These are phyloP conservation scores for Panaeolus cyanescens DNA, from an alignment of 768 basidiomycete genomes.

Conservation along the genomic window DNA sequence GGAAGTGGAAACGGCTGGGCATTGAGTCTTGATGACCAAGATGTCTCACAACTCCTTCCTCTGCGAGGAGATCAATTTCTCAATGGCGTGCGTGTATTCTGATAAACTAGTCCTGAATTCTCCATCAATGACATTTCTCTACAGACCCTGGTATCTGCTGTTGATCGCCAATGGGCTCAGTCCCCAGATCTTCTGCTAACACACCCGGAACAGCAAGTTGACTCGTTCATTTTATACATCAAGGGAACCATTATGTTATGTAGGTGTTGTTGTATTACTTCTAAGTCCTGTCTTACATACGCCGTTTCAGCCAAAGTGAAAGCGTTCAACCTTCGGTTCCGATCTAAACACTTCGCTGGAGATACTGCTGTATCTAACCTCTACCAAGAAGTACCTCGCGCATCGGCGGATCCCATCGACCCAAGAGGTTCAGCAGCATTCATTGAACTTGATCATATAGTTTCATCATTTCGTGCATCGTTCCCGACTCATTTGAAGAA, in stretches of 20 bases:
- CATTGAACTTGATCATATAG: constrained; percentile 58
- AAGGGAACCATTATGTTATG: constrained; percentile 70
- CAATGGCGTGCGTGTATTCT: constrained; percentile 54
- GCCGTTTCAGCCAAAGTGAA: constrained; percentile 48
- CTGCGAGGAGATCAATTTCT: constrained; percentile 61
- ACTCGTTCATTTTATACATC: constrained; percentile 72
- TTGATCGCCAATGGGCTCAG: constrained; percentile 70
- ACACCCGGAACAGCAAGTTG: constrained; percentile 64
- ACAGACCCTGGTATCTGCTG: constrained; percentile 48
- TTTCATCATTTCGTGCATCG: constrained; percentile 58
- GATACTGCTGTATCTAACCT: constrained; percentile 49
- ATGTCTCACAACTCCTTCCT: constrained; percentile 72
- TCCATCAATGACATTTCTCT: background rate
- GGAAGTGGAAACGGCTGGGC: constrained; percentile 75
- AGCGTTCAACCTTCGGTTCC: constrained; percentile 67
- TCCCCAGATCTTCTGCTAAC: constrained; percentile 57
- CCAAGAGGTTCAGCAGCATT: constrained; percentile 64
- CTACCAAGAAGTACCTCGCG: constrained; percentile 35
- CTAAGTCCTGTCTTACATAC: background rate
- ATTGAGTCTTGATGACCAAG: constrained; percentile 69
- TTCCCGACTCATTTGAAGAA: constrained; percentile 58
- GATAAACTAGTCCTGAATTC: background rate
- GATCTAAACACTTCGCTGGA: constrained; percentile 59
- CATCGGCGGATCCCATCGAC: constrained; percentile 50
- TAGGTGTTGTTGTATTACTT: constrained; percentile 20